Conservation (phyloP, 768 basidiomycete species). For the Leucocoprinus birnbaumii region DNA sequence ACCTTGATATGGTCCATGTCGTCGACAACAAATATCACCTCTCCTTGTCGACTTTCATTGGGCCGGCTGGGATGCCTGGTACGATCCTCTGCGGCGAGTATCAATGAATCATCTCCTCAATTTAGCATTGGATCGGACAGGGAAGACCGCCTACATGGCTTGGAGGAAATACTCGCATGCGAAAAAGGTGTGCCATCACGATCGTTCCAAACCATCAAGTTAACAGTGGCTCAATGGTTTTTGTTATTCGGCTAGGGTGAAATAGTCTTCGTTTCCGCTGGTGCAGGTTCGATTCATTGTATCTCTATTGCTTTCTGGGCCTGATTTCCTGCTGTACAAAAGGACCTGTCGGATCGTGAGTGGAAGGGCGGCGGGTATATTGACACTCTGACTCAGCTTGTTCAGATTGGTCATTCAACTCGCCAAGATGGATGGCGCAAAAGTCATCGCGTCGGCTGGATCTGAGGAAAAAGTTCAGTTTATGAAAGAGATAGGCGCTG, state of each 20-base stretch:
- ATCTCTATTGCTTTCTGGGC: background rate
- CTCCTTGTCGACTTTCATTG: slow-evolving; percentile 47
- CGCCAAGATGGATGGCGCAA: slow-evolving; percentile 47
- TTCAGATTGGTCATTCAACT: slow-evolving; percentile 42
- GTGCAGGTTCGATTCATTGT: slow-evolving; percentile 25
- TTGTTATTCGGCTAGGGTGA: slow-evolving; percentile 28
- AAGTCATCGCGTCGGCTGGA: slow-evolving; percentile 71
- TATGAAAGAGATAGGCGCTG: slow-evolving; percentile 56
- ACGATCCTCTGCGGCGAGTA: background rate
- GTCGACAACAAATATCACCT: slow-evolving; percentile 40
- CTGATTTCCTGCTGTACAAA: background rate
- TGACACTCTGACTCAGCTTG: background rate
- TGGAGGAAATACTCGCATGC: slow-evolving; percentile 39
- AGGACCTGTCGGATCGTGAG: slow-evolving; percentile 57
- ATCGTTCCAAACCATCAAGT: background rate
- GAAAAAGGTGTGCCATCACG: slow-evolving; percentile 26
- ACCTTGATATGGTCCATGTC: slow-evolving; percentile 19
- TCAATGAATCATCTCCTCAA: background rate
- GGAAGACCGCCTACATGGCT: slow-evolving; percentile 34
- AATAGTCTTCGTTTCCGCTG: slow-evolving; percentile 36
- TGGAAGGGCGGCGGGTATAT: background rate
- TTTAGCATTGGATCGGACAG: slow-evolving; percentile 14
- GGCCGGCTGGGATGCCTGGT: slow-evolving; percentile 55
- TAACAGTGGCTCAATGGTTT: background rate
- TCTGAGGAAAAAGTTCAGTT: slow-evolving; percentile 69